Conservation (phyloP, 1,139 yeast species). For the Geotrichum bryndzae region DNA sequence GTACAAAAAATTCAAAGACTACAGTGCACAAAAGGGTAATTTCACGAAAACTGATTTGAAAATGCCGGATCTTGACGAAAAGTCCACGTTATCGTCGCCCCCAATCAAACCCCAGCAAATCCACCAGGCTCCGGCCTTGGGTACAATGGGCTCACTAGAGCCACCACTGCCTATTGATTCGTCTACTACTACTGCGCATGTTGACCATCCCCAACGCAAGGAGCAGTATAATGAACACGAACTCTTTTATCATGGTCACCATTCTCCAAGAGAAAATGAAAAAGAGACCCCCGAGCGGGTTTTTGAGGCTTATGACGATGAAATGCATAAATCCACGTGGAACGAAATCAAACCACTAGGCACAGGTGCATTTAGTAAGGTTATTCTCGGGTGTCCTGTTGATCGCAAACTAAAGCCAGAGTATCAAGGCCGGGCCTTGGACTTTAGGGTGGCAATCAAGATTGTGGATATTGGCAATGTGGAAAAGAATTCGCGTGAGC, state of each 20-base stretch:
- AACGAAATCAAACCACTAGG: constrained; percentile 35
- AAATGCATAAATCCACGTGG: constrained; percentile 31
- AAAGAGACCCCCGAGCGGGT: constrained; percentile 12
- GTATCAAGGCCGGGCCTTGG: constrained; percentile 38
- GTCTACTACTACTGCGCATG: background rate
- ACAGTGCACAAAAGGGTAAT: background rate
- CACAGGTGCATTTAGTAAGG: constrained; percentile 39
- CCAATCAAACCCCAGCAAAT: background rate
- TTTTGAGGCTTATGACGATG: constrained; percentile 29
- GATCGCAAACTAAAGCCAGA: constrained; percentile 29
- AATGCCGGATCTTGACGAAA: background rate
- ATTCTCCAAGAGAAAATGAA: background rate
- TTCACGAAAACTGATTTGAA: background rate
- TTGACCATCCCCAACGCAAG: background rate
- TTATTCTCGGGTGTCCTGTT: constrained; percentile 35
- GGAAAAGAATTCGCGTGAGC: constrained; percentile 34
- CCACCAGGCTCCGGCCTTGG: background rate
- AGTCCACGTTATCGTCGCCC: background rate
- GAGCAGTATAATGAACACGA: background rate
- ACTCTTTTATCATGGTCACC: background rate
- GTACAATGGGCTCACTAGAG: background rate
- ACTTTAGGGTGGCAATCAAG: constrained; percentile 39
- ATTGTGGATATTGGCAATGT: constrained; percentile 29
- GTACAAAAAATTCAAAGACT: background rate
- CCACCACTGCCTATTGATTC: background rate